Base-by-base conservation (phyloP, 352 stramenopile species). In the Pythium scleroteichum region DNA sequence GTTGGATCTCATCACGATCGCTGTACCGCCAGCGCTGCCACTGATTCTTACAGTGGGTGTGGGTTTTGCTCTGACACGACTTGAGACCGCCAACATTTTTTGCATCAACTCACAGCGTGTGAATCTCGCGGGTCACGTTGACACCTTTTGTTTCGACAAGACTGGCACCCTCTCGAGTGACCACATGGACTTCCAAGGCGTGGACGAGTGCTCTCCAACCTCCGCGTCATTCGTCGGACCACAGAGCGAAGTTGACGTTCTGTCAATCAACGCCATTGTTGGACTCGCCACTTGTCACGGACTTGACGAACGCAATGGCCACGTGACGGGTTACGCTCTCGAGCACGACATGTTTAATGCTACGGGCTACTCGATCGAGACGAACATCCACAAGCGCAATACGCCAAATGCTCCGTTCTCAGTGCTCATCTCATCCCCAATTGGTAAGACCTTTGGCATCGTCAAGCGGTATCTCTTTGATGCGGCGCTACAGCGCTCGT, bases 121-220 rank as follows among this genome's bases (percentile, higher is more conserved):
- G 62, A 91, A 90, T 59, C 60, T 90, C 22, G 73, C 76, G 0
- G 84, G 84, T 0, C 82, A 93, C 45, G 53, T 93, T 5, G 69
- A 89, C 41, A 88, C 75, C 45, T 92, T 92, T 35, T 92, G 82
- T 61, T 94, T 94, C 41, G 84, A 94, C 65, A 94, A 94, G 72
- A 94, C 84, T 6, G 84, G 84, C 1, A 94, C 84, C 10, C 61
- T 94, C 6, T 89, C 84, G 9, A 86, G 70, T 35, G 84, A 92
- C 19, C 76, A 86, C 41, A 51, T 94, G 19, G 73, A 90, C 41
- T 91, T 91, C 53, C 75, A 87, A 26, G 82, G 82, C 17, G 77
- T 92, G 0, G 84, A 94, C 35, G 75, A 87, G 47, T 86, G 82
- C 48, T 53, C 69, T 0, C 53, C 71, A 0, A 61, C 60, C 10